These are phyloP conservation scores for Teratosphaeria destructans DNA, from an alignment of 2,329 filamentous ascomycete species.

Conservation along the genomic window DNA sequence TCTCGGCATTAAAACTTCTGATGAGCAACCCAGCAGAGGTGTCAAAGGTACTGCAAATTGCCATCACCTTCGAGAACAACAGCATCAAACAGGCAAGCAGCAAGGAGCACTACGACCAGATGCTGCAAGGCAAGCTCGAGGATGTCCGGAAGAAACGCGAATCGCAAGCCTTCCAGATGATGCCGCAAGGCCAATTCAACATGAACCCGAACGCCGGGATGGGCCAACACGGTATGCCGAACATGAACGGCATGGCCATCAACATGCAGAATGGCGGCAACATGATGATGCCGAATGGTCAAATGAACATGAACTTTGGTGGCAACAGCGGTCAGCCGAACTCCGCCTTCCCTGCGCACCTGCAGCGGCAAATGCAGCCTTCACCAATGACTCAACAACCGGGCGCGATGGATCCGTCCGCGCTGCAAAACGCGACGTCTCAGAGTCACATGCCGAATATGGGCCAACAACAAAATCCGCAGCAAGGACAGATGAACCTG, in stretches of 20 bases:
- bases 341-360: slow-evolving; percentile 14
- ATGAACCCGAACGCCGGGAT: slow-evolving; percentile 24
- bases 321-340: slow-evolving; percentile 8
- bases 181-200: slow-evolving; percentile 1
- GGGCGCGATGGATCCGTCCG: slow-evolving; percentile 15
- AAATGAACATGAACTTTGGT: slow-evolving; percentile 8
- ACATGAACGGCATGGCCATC: slow-evolving; percentile 17
- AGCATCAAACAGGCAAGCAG: slow-evolving; percentile 14
- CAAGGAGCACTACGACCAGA: slow-evolving; percentile 18
- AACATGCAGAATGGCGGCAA: slow-evolving; percentile 7
- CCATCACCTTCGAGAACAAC: slow-evolving; percentile 16
- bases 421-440: slow-evolving; percentile 7
- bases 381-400: slow-evolving; percentile 13
- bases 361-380: slow-evolving; percentile 20
- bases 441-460: slow-evolving; percentile 1
- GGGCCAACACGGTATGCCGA: slow-evolving; percentile 8
- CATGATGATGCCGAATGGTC: slow-evolving; percentile 14
- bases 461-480: slow-evolving; percentile 18
- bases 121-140: slow-evolving; percentile 17
- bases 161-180: slow-evolving; percentile 4
- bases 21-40: slow-evolving; percentile 1
- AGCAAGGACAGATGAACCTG: slow-evolving; percentile 11
- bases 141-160: slow-evolving; percentile 17
- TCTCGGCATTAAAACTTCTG: not conserved
- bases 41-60: slow-evolving; percentile 16